phyloP scores from a whole-genome alignment of 306 rosid genomes.

The Trifolium repens region DNA sequence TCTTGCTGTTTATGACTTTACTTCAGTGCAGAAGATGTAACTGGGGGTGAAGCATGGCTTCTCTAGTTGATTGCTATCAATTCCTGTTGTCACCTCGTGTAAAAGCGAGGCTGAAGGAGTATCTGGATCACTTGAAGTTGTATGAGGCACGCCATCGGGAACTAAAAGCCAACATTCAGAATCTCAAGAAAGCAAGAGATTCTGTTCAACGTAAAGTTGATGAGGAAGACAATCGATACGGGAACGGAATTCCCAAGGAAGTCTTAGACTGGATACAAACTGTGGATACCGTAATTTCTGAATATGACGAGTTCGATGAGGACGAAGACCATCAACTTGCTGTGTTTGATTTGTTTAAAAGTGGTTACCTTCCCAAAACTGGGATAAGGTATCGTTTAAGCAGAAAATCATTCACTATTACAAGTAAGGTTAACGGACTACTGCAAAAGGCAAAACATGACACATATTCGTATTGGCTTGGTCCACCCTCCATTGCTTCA shows the following conservation, averaged over 20 bases:
- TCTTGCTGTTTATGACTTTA: too few relatives aligned
- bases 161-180: not conserved
- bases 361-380: constrained; percentile 18
- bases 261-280: too few relatives aligned
- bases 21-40: constrained; percentile 9
- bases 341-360: not conserved
- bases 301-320: not conserved
- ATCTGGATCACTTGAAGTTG: not conserved
- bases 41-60: constrained; percentile 7
- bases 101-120: not conserved
- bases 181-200: not conserved
- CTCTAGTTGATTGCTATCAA: not conserved
- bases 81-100: too few relatives aligned
- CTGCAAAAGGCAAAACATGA: not conserved
- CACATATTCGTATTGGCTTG: not conserved
- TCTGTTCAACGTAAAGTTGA: not conserved
- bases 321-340: not conserved
- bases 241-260: not conserved
- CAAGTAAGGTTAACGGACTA: not conserved
- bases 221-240: constrained; percentile 1
- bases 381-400: constrained; percentile 11
- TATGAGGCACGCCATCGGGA: not conserved
- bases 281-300: not conserved
- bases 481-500: constrained; percentile 19
- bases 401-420: not conserved